These are phyloP conservation scores for Diversispora epigaea DNA, from an alignment of 192 early-diverging fungal genomes.

Conservation along the genomic window DNA sequence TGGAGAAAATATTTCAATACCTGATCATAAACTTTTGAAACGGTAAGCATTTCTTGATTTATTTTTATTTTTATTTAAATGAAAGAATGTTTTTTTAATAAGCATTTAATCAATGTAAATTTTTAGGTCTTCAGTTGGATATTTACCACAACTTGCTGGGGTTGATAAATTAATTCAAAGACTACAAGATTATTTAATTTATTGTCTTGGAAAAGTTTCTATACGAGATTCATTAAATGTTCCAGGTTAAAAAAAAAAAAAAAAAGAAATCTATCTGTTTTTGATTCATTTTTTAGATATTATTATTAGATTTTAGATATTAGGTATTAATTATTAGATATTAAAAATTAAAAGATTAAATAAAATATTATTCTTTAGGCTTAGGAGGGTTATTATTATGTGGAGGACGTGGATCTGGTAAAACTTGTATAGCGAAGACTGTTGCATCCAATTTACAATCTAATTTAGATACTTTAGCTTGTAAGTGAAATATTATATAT, in stretches of 20 bases:
- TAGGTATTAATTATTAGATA: too few species aligned
- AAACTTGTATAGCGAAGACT: slow-evolving; percentile 61
- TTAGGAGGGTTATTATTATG: slow-evolving; percentile 65
- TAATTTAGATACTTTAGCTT: slow-evolving; percentile 45
- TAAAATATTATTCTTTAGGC: slow-evolving; percentile 4
- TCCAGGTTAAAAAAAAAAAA: slow-evolving; percentile 30
- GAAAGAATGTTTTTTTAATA: neutral
- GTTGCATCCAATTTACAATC: slow-evolving; percentile 44
- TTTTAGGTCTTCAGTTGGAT: neutral
- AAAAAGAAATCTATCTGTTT: neutral
- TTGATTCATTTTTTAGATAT: neutral
- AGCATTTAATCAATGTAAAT: neutral
- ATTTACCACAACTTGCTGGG: slow-evolving; percentile 31
- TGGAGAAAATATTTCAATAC: slow-evolving; percentile 32
- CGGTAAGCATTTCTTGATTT: slow-evolving; percentile 3
- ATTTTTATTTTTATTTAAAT: neutral
- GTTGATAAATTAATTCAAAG: slow-evolving; percentile 32
- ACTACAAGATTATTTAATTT: slow-evolving; percentile 20
- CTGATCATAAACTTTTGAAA: slow-evolving; percentile 6
- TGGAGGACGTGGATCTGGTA: slow-evolving; percentile 76
- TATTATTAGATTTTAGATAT: too few species aligned
- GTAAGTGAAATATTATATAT: slow-evolving; percentile 41
- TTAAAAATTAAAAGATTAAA: too few species aligned
- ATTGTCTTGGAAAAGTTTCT: slow-evolving; percentile 12
- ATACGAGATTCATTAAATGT: slow-evolving; percentile 17